A percentile compares a stretch with the other conserved stretches of the same genome.
These are phyloP conservation scores for Schrenkiella parvula DNA, from an alignment of 345 rosid genomes.

Conservation along the genomic window DNA sequence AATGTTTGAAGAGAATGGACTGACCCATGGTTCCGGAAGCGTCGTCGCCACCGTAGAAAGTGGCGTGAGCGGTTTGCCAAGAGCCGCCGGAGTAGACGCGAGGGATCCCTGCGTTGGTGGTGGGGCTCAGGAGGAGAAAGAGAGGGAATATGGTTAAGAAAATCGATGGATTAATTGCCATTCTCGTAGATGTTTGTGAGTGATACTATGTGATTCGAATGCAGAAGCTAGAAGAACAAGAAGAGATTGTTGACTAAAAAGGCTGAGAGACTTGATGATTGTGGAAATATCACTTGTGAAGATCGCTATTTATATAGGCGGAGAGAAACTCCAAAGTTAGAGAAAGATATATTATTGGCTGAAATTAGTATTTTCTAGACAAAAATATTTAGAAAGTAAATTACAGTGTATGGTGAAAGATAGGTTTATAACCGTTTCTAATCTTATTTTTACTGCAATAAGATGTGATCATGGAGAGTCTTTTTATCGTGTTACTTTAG, in stretches of 20 bases:
- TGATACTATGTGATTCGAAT: neutral
- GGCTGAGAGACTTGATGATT: conserved; percentile 17
- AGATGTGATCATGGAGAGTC: neutral
- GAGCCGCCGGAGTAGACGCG: conserved; percentile 50
- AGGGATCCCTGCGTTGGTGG: conserved; percentile 49
- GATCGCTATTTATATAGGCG: conserved; percentile 23
- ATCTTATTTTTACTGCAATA: neutral
- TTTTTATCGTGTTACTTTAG: neutral
- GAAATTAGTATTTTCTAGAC: neutral
- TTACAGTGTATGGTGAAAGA: neutral
- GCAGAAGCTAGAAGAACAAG: neutral
- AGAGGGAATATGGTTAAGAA: conserved; percentile 18
- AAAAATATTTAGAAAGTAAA: neutral
- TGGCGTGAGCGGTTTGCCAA: conserved; percentile 91
- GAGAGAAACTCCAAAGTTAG: conserved; percentile 16
- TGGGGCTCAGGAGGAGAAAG: conserved; percentile 28
- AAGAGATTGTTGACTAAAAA: neutral
- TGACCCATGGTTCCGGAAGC: conserved; percentile 94
- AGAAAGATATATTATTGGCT: conserved; percentile 2
- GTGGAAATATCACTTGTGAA: conserved; percentile 1
- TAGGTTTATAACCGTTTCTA: conserved; percentile 4
- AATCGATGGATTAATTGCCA: neutral
- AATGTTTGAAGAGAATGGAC: neutral
- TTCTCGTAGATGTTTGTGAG: neutral
- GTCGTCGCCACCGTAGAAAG: conserved; percentile 85